Conservation (phyloP, 1,139 yeast species). For the Spathaspora sp. region DNA sequence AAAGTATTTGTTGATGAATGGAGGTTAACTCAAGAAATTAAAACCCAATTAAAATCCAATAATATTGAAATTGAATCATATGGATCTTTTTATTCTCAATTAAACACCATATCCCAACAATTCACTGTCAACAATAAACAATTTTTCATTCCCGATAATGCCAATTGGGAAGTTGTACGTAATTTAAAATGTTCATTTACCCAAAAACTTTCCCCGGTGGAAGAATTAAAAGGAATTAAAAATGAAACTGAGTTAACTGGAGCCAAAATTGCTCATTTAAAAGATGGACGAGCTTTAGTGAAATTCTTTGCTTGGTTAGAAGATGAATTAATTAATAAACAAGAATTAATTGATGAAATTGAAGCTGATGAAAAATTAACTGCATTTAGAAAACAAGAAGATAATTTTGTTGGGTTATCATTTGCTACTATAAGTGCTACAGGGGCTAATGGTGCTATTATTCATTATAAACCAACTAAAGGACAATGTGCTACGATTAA, state of each 20-base stretch:
- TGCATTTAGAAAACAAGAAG: slow-evolving; percentile 61
- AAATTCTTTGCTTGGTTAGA: slow-evolving; percentile 89
- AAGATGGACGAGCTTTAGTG: slow-evolving; percentile 82
- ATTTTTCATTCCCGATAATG: slow-evolving; percentile 60
- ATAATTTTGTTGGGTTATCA: slow-evolving; percentile 75
- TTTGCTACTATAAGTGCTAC: slow-evolving; percentile 92
- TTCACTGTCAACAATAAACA: slow-evolving; percentile 39
- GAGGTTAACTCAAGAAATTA: slow-evolving; percentile 31
- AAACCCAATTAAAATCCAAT: slow-evolving; percentile 32
- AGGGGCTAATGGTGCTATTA: slow-evolving; percentile 90
- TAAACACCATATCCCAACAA: slow-evolving; percentile 43
- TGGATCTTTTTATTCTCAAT: slow-evolving; percentile 53
- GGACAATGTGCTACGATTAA: slow-evolving; percentile 67
- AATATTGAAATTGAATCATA: slow-evolving; percentile 53
- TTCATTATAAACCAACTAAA: slow-evolving; percentile 74
- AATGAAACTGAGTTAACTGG: slow-evolving; percentile 73
- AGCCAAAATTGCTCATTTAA: slow-evolving; percentile 74
- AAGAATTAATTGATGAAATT: slow-evolving; percentile 69
- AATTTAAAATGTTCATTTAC: slow-evolving; percentile 42
- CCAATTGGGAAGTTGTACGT: slow-evolving; percentile 82
- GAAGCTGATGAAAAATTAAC: slow-evolving; percentile 68
- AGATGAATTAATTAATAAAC: slow-evolving; percentile 52
- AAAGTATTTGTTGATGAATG: slow-evolving; percentile 51
- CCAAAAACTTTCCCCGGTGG: slow-evolving; percentile 62
- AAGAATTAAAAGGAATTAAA: slow-evolving; percentile 74